Conservation (phyloP, 495 filamentous ascomycete genomes). For the Massariosphaeria phaeospora region DNA sequence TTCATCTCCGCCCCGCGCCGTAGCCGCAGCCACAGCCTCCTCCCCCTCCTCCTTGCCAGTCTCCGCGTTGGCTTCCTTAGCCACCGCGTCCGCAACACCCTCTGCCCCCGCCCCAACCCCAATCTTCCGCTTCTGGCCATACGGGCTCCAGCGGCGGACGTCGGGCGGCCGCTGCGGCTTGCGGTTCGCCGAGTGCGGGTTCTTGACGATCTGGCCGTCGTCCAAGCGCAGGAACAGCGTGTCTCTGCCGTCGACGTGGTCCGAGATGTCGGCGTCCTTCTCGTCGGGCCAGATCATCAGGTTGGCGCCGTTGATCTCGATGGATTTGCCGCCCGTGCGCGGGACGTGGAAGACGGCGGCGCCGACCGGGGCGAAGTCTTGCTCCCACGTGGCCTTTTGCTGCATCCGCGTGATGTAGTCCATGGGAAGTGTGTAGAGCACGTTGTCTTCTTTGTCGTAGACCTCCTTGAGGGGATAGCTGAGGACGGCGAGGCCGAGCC, state of each 20-base stretch:
- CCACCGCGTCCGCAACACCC: neutral
- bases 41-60: neutral
- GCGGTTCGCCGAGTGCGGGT: conserved; percentile 24
- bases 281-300: conserved; percentile 37
- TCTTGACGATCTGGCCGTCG: conserved; percentile 31
- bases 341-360: conserved; percentile 26
- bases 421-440: conserved; percentile 36
- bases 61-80: conserved; percentile 7
- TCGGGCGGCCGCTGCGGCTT: conserved; percentile 11
- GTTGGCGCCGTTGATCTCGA: conserved; percentile 32
- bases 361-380: conserved; percentile 21
- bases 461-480: conserved; percentile 30
- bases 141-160: conserved; percentile 25
- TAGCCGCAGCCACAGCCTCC: no score
- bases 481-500: conserved; percentile 29
- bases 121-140: conserved; percentile 15
- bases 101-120: neutral
- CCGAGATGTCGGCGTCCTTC: conserved; percentile 31
- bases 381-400: conserved; percentile 33
- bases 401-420: conserved; percentile 31
- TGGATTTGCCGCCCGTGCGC: conserved; percentile 29
- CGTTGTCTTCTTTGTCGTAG: conserved; percentile 31
- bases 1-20: no score
- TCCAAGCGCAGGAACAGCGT: conserved; percentile 31
- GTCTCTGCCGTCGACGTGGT: conserved; percentile 30